These are phyloP conservation scores for Cryphonectria radicalis DNA, from an alignment of 2,329 filamentous ascomycete genomes.

Conservation along the genomic window DNA sequence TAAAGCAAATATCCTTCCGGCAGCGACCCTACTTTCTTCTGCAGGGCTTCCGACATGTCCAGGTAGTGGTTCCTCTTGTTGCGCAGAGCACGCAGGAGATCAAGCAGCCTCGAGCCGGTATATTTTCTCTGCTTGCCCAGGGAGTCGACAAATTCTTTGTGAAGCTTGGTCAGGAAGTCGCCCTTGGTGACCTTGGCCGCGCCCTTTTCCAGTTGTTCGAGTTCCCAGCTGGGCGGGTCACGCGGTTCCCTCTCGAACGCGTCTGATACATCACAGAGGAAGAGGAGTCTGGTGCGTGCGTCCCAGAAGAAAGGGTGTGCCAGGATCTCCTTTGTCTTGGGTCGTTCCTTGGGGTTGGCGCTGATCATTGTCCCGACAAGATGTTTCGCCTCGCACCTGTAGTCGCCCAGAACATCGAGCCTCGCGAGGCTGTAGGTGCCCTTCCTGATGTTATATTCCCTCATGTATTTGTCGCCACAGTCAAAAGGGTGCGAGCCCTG, in stretches of 20 bases:
- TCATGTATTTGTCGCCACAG: slow-evolving; percentile 90
- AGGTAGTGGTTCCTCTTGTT: slow-evolving; percentile 99
- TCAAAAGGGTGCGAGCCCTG: slow-evolving; percentile 92
- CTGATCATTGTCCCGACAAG: slow-evolving; percentile 80
- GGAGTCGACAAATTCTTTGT: slow-evolving; percentile 82
- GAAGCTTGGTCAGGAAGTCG: slow-evolving; percentile 79
- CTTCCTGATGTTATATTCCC: slow-evolving; percentile 96
- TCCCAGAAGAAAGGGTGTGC: slow-evolving; percentile 98
- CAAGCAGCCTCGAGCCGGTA: slow-evolving; percentile 79
- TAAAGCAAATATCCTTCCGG: slow-evolving; percentile 83
- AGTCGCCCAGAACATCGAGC: slow-evolving; percentile 78
- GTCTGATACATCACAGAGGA: slow-evolving; percentile 95
- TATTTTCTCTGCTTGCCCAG: slow-evolving; percentile 96
- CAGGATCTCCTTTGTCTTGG: slow-evolving; percentile 78
- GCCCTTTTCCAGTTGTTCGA: slow-evolving; percentile 62
- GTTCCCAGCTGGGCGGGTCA: slow-evolving; percentile 74
- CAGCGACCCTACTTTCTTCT: slow-evolving; percentile 68
- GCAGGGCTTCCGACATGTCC: slow-evolving; percentile 85
- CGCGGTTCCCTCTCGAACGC: slow-evolving; percentile 92
- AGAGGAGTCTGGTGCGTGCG: slow-evolving; percentile 82
- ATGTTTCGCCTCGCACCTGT: slow-evolving; percentile 84
- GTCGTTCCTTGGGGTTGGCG: slow-evolving; percentile 59
- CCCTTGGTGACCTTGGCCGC: slow-evolving; percentile 60
- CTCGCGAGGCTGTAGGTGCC: slow-evolving; percentile 74
- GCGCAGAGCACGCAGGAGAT: slow-evolving; percentile 83